A percentile compares a stretch with the other conserved stretches of the same genome.
Conservation (phyloP, 768 basidiomycete genomes). For the Pleurotus tuoliensis region DNA sequence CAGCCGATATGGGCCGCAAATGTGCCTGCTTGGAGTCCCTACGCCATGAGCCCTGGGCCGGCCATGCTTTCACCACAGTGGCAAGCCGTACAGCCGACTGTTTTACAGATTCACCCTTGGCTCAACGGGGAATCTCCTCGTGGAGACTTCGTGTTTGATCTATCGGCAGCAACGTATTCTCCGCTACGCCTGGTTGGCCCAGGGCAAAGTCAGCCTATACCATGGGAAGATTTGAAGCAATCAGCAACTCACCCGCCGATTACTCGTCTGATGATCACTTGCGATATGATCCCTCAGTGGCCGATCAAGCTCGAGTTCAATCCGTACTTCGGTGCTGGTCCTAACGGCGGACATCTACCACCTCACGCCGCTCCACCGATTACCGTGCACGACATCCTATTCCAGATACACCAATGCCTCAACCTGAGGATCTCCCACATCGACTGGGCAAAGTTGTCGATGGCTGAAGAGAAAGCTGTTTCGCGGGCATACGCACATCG, state of each 20-base stretch:
- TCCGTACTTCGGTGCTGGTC: conserved; percentile 12
- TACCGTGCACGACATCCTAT: conserved; percentile 55
- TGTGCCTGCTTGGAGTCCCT: conserved; percentile 20
- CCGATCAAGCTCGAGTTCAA: conserved; percentile 49
- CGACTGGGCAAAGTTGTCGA: conserved; percentile 32
- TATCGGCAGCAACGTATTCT: conserved; percentile 42
- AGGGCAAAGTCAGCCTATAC: conserved; percentile 34
- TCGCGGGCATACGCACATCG: conserved; percentile 34
- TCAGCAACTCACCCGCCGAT: conserved; percentile 55
- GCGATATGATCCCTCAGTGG: conserved; percentile 58
- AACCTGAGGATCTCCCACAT: conserved; percentile 38
- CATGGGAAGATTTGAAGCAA: conserved; percentile 42
- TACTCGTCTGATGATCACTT: conserved; percentile 51
- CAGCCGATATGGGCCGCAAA: background rate
- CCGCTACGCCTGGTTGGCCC: conserved; percentile 38
- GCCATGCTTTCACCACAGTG: conserved; percentile 17
- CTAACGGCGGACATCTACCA: conserved; percentile 12
- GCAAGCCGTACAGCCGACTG: conserved; percentile 11
- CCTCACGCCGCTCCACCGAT: conserved; percentile 34
- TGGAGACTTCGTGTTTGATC: conserved; percentile 50
- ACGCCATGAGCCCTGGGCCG: background rate
- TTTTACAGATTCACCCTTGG: conserved; percentile 41
- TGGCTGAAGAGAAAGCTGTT: conserved; percentile 25
- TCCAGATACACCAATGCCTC: conserved; percentile 44
- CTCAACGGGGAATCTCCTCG: conserved; percentile 48